These are phyloP conservation scores for Diaporthe nobilis DNA, from an alignment of 2,329 filamentous ascomycete species.

Conservation along the genomic window DNA sequence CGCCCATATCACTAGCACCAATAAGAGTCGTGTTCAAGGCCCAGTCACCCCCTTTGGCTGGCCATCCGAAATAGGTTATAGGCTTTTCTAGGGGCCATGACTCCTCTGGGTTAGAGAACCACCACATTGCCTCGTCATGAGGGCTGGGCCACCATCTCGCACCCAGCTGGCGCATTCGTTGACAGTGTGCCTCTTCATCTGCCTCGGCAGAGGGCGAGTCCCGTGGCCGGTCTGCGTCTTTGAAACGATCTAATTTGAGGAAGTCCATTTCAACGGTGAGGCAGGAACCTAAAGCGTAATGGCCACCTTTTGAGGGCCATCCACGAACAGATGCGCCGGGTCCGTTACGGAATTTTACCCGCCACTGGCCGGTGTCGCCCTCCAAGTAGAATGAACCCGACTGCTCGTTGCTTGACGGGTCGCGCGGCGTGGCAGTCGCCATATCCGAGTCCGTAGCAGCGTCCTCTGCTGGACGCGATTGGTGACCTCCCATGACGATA, in stretches of 20 bases:
- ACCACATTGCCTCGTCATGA: background rate
- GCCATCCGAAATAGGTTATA: background rate
- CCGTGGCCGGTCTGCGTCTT: background rate
- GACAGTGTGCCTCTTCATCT: conserved; percentile 1
- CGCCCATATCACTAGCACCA: background rate
- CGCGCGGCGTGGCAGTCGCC: too few species aligned
- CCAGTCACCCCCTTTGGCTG: background rate
- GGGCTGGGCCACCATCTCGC: background rate
- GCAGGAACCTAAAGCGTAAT: background rate
- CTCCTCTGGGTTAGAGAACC: background rate
- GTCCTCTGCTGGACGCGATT: too few species aligned
- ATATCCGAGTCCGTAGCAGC: too few species aligned
- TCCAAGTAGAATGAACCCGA: too few species aligned
- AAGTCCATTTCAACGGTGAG: background rate
- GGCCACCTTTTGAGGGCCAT: background rate
- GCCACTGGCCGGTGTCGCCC: background rate
- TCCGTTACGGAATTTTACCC: background rate
- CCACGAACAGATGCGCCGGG: background rate
- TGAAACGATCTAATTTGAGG: background rate
- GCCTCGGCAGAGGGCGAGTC: background rate
- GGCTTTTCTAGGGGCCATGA: background rate
- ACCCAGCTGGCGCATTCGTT: background rate
- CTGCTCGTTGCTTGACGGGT: too few species aligned
- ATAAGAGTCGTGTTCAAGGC: background rate
- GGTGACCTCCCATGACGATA: too few species aligned